Evolutionary conservation across 176 grass and related monocot species (phyloP).

Genomic region (Cymbopogon citratus): DNA sequence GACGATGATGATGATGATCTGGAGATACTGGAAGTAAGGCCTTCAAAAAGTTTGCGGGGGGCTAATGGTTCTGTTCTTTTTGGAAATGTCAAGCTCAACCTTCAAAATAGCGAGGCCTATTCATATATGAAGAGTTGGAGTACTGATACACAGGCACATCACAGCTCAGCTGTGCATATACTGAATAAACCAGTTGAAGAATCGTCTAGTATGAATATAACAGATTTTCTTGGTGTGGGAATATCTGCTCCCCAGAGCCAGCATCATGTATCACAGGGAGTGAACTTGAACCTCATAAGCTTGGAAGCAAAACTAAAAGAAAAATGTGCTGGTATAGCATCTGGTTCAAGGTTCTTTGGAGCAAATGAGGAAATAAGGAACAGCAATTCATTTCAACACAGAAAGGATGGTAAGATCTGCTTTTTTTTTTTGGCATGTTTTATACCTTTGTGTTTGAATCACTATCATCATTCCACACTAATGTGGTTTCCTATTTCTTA

Average conservation of each 20-base stretch:
- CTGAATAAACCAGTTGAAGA: conserved; percentile 33
- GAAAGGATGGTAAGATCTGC: conserved; percentile 38
- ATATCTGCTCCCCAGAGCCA: conserved; percentile 18
- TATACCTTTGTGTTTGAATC: neutral
- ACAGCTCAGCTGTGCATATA: conserved; percentile 7
- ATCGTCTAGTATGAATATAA: conserved; percentile 25
- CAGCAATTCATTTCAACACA: conserved; percentile 30
- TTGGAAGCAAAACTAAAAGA: conserved; percentile 21
- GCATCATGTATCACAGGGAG: conserved; percentile 13
- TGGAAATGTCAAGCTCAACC: conserved; percentile 21
- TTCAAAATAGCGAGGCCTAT: neutral
- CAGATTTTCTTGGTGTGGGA: conserved; percentile 20
- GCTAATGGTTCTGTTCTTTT: conserved; percentile 16
- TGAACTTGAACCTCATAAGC: conserved; percentile 29
- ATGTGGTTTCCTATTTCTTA: conserved; percentile 6
- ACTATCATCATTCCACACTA: conserved; percentile 20
- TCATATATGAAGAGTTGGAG: conserved; percentile 14
- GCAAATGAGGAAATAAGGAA: conserved; percentile 19
- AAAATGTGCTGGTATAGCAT: conserved; percentile 14
- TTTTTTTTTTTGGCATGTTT: neutral
- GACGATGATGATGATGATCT: conserved; percentile 30
- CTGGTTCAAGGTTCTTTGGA: conserved; percentile 26
- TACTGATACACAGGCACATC: conserved; percentile 17
- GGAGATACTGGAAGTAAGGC: conserved; percentile 32
- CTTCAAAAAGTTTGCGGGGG: conserved; percentile 2